Evolutionary conservation across 257 asterid genomes (phyloP).

Genomic region (Verbena officinalis): DNA sequence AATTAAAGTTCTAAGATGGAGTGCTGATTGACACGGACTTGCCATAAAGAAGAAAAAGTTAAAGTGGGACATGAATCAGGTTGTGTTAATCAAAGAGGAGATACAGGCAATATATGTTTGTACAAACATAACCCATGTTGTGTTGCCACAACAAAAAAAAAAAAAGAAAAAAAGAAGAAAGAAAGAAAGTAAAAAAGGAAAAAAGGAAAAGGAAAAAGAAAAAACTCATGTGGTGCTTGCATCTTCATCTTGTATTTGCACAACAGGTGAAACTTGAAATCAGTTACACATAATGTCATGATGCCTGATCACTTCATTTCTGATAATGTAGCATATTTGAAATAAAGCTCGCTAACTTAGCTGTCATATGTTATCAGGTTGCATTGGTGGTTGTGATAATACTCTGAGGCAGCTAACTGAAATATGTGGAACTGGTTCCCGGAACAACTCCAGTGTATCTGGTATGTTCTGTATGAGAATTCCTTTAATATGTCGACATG

Average conservation of each 20-base stretch:
- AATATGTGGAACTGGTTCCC: slow-evolving; percentile 95
- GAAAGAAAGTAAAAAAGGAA: too few relatives aligned
- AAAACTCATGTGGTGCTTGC: slow-evolving; percentile 6
- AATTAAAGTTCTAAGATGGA: neutral
- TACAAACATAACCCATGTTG: neutral
- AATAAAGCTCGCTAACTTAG: slow-evolving; percentile 25
- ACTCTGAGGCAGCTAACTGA: slow-evolving; percentile 73
- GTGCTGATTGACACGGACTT: too few relatives aligned
- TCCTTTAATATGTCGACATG: slow-evolving; percentile 9
- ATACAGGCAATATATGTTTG: slow-evolving; percentile 1
- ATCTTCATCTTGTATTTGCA: slow-evolving; percentile 2
- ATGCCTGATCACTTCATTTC: slow-evolving; percentile 6
- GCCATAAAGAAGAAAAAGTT: neutral
- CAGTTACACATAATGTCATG: slow-evolving; percentile 1
- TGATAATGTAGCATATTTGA: slow-evolving; percentile 16
- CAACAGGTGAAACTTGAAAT: neutral
- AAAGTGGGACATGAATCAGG: neutral
- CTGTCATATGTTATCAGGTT: slow-evolving; percentile 54
- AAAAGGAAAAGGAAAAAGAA: too few relatives aligned
- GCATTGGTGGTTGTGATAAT: slow-evolving; percentile 96
- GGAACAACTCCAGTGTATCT: slow-evolving; percentile 54
- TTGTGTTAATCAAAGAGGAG: neutral
- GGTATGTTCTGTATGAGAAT: slow-evolving; percentile 47
- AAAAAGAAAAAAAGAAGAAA: too few relatives aligned
- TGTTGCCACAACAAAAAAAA: too few relatives aligned